phyloP scores from a whole-genome alignment of 1,284 basidiomycete genomes.

The Ceratobasidium sp. region DNA sequence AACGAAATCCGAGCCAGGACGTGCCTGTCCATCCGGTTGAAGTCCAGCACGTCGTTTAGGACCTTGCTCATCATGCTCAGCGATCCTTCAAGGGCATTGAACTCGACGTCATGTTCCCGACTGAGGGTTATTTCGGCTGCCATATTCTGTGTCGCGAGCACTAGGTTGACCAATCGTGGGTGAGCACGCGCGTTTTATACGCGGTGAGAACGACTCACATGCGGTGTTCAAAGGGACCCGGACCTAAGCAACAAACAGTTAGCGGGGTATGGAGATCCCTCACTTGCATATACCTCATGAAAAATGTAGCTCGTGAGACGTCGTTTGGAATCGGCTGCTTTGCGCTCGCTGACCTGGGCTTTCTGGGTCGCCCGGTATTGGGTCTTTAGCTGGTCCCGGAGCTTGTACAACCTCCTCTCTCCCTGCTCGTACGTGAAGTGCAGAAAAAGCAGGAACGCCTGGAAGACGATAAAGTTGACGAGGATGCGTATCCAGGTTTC shows the following conservation, averaged over 20 bases:
- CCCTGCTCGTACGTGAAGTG: slow-evolving; percentile 66
- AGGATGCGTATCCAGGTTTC: slow-evolving; percentile 52
- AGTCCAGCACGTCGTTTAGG: slow-evolving; percentile 88
- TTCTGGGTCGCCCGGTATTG: slow-evolving; percentile 79
- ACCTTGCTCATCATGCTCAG: slow-evolving; percentile 94
- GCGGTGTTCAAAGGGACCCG: slow-evolving; percentile 93
- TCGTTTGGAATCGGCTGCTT: slow-evolving; percentile 72
- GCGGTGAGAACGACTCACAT: slow-evolving; percentile 62
- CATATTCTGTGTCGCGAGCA: slow-evolving; percentile 91
- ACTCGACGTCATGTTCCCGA: slow-evolving; percentile 79
- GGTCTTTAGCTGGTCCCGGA: slow-evolving; percentile 79
- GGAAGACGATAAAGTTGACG: slow-evolving; percentile 76
- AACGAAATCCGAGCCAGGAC: neutral
- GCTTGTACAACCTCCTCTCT: slow-evolving; percentile 70
- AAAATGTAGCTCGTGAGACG: slow-evolving; percentile 86
- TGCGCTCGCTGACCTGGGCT: slow-evolving; percentile 86
- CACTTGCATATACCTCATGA: slow-evolving; percentile 67
- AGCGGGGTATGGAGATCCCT: slow-evolving; percentile 49
- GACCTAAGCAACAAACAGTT: slow-evolving; percentile 66
- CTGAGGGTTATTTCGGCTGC: slow-evolving; percentile 75
- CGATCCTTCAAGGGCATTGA: slow-evolving; percentile 82
- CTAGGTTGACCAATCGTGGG: slow-evolving; percentile 55
- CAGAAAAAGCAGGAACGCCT: slow-evolving; percentile 67
- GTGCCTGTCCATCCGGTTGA: slow-evolving; percentile 53
- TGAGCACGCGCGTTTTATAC: slow-evolving; percentile 19